phyloP scores from a whole-genome alignment of 495 filamentous ascomycete genomes.

The Tuber microsphaerosporum region DNA sequence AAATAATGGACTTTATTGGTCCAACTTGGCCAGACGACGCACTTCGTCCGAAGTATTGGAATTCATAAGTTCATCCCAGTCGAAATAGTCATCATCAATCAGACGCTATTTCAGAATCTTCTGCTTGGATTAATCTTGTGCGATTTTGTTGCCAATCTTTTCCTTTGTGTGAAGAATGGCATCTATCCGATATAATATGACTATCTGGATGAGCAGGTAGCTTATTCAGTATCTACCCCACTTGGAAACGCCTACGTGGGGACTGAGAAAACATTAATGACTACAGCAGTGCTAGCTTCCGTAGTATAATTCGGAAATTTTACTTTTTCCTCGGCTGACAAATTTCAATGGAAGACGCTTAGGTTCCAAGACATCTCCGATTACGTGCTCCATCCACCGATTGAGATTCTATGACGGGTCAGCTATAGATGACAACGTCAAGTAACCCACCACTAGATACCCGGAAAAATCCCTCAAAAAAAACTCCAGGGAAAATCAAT shows the following conservation, averaged over 20 bases:
- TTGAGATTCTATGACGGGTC: background rate
- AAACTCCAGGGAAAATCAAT: background rate
- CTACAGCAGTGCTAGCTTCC: too few species aligned
- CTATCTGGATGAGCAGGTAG: background rate
- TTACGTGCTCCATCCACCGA: background rate
- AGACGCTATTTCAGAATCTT: too few species aligned
- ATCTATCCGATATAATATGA: too few species aligned
- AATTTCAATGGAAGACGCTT: background rate
- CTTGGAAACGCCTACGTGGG: background rate
- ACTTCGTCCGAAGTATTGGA: background rate
- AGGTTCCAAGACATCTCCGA: too few species aligned
- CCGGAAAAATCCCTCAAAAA: background rate
- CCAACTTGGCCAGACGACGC: background rate
- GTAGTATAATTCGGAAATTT: background rate
- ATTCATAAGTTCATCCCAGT: background rate
- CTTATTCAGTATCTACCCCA: background rate
- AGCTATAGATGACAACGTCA: background rate
- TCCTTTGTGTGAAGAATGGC: too few species aligned
- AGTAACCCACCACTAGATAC: background rate
- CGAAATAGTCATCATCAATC: background rate
- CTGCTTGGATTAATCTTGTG: too few species aligned
- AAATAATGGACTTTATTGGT: background rate
- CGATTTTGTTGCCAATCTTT: too few species aligned
- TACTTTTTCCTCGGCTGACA: background rate
- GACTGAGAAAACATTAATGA: background rate